These are phyloP conservation scores for Cryptococcus sp. DNA, from an alignment of 1,284 basidiomycete genomes.

Conservation along the genomic window DNA sequence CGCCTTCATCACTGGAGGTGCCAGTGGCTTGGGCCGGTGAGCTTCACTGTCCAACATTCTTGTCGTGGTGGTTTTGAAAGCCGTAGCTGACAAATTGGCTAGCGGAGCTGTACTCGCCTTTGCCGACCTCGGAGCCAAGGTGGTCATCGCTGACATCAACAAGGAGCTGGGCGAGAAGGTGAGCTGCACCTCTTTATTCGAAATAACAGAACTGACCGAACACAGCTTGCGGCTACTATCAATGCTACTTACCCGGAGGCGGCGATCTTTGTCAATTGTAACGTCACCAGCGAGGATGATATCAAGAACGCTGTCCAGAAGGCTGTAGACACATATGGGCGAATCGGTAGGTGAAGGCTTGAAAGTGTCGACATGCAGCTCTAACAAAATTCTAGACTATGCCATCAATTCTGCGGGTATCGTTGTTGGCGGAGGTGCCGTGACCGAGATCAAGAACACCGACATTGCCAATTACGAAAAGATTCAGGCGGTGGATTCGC, in stretches of 20 bases:
- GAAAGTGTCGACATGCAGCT: not conserved
- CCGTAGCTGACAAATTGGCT: too few relatives aligned
- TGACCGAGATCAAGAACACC: not conserved
- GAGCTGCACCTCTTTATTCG: not conserved
- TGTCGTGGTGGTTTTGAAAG: too few relatives aligned
- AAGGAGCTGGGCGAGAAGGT: not conserved
- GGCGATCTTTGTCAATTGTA: not conserved
- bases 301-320: not conserved
- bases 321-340: not conserved
- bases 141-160: not conserved
- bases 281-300: not conserved
- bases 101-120: not conserved
- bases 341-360: not conserved
- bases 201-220: too few relatives aligned
- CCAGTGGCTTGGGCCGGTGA: not conserved
- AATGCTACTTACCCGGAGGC: not conserved
- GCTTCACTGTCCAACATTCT: too few relatives aligned
- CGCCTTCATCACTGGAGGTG: not conserved
- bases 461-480: not conserved
- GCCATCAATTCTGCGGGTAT: not conserved
- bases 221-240: not conserved
- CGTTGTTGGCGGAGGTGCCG: not conserved
- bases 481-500: not conserved
- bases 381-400: not conserved
- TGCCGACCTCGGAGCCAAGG: not conserved